A percentile compares a stretch with the other conserved stretches of the same genome.
These are phyloP conservation scores for Coemansia sp. DNA, from an alignment of 371 early-diverging fungal genomes.

Conservation along the genomic window DNA sequence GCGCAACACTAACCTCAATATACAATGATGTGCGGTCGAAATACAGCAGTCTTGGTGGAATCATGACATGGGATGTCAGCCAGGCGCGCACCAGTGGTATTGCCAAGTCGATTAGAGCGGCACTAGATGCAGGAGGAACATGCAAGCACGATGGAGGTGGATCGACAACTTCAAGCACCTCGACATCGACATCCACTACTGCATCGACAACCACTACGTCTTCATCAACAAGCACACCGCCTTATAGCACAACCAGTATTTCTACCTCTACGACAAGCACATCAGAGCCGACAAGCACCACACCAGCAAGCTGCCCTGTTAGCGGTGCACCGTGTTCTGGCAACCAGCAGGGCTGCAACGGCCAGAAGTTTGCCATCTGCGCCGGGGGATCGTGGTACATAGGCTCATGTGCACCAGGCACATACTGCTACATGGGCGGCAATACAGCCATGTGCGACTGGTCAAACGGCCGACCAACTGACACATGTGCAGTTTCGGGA, in stretches of 20 bases:
- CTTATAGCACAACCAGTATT: constrained; percentile 7
- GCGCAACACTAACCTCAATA: constrained; percentile 18
- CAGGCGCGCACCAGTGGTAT: constrained; percentile 40
- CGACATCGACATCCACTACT: background rate
- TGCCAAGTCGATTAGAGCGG: constrained; percentile 20
- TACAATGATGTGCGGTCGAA: constrained; percentile 41
- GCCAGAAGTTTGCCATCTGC: constrained; percentile 41
- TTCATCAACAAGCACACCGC: constrained; percentile 16
- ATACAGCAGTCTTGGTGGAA: constrained; percentile 63
- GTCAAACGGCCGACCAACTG: constrained; percentile 38
- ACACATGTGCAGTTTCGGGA: constrained; percentile 25
- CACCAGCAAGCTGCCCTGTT: constrained; percentile 25
- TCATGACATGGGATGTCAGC: constrained; percentile 65
- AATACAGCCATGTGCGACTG: constrained; percentile 39
- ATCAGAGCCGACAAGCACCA: constrained; percentile 12
- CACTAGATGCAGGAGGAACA: constrained; percentile 17
- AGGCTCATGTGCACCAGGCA: constrained; percentile 31
- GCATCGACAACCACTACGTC: constrained; percentile 3
- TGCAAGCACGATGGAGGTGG: constrained; percentile 19
- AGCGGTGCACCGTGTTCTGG: constrained; percentile 34
- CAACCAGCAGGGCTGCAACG: constrained; percentile 38
- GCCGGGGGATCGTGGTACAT: constrained; percentile 31
- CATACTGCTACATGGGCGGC: constrained; percentile 34
- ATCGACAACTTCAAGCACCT: constrained; percentile 5
- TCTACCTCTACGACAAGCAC: constrained; percentile 20